A percentile compares a stretch with the other conserved stretches of the same genome.
Conservation (phyloP, 2,329 filamentous ascomycete species). For the Penicillium sp. region DNA sequence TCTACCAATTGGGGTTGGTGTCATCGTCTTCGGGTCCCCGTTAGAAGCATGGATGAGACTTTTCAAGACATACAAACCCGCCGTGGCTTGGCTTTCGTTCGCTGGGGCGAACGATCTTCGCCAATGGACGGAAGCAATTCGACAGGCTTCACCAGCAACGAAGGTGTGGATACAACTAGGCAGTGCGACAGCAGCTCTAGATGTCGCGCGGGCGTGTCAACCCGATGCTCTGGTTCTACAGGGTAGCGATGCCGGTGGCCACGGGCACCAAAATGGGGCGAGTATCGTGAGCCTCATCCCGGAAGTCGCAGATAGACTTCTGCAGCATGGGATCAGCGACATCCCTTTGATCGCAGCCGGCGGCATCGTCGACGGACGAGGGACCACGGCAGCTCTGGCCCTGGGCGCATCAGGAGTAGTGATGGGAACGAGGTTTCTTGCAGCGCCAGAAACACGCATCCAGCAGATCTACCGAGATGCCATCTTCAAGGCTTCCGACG, state of each 20-base stretch:
- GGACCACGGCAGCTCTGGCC: constrained; percentile 49
- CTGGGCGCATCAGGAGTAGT: constrained; percentile 56
- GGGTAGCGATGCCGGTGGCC: constrained; percentile 19
- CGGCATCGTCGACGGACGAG: constrained; percentile 53
- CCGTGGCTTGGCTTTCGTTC: constrained; percentile 21
- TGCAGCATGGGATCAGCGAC: constrained; percentile 10
- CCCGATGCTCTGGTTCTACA: constrained; percentile 22
- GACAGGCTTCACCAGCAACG: constrained; percentile 11
- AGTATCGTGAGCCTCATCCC: constrained; percentile 14
- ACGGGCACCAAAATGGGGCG: constrained; percentile 13
- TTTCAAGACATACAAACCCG: constrained; percentile 15
- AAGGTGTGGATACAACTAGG: constrained; percentile 18
- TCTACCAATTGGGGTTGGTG: constrained; percentile 13
- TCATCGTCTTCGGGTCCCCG: constrained; percentile 13
- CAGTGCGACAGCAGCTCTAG: constrained; percentile 13
- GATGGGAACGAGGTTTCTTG: constrained; percentile 64
- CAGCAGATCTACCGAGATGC: constrained; percentile 51
- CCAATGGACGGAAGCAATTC: constrained; percentile 12
- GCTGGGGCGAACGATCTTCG: constrained; percentile 7
- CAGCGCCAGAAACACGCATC: constrained; percentile 50
- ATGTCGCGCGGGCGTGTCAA: constrained; percentile 9
- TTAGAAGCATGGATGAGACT: constrained; percentile 8
- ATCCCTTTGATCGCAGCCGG: constrained; percentile 53
- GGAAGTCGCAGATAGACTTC: constrained; percentile 8
- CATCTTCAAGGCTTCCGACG: constrained; percentile 52